A percentile compares a stretch with the other conserved stretches of the same genome.
These are phyloP conservation scores for Incumbomyces lentus DNA, from an alignment of 2,329 filamentous ascomycete genomes.

Conservation along the genomic window DNA sequence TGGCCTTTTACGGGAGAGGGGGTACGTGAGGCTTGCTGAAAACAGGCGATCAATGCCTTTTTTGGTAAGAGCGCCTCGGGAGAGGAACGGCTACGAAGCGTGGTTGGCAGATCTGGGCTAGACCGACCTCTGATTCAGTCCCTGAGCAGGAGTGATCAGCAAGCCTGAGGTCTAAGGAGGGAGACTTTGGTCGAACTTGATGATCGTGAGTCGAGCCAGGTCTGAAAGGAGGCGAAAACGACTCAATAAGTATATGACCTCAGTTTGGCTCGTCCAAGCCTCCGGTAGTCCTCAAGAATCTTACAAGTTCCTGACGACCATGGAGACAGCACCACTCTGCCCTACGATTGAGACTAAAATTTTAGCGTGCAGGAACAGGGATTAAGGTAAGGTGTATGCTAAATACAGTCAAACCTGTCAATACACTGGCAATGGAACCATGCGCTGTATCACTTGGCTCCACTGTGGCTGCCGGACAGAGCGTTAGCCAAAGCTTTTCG, in stretches of 20 bases:
- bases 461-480: background rate
- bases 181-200: background rate
- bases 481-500: background rate
- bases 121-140: background rate
- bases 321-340: slow-evolving; percentile 2
- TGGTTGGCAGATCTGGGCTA: background rate
- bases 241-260: slow-evolving; percentile 7
- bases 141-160: slow-evolving; percentile 3
- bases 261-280: slow-evolving; percentile 2
- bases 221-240: slow-evolving; percentile 5
- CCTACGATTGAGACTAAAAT: slow-evolving; percentile 2
- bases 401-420: slow-evolving; percentile 5
- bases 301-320: slow-evolving; percentile 3
- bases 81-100: background rate
- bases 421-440: background rate
- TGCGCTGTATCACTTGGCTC: no score
- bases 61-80: slow-evolving; percentile 1
- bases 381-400: background rate
- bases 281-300: background rate
- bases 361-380: slow-evolving; percentile 4
- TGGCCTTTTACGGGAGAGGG: slow-evolving; percentile 10
- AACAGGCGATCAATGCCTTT: slow-evolving; percentile 17
- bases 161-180: background rate
- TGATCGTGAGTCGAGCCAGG: slow-evolving; percentile 1
- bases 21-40: slow-evolving; percentile 18